Evolutionary conservation across 2,329 filamentous ascomycete species (phyloP).

Genomic region (Penicillium sclerotigenum): DNA sequence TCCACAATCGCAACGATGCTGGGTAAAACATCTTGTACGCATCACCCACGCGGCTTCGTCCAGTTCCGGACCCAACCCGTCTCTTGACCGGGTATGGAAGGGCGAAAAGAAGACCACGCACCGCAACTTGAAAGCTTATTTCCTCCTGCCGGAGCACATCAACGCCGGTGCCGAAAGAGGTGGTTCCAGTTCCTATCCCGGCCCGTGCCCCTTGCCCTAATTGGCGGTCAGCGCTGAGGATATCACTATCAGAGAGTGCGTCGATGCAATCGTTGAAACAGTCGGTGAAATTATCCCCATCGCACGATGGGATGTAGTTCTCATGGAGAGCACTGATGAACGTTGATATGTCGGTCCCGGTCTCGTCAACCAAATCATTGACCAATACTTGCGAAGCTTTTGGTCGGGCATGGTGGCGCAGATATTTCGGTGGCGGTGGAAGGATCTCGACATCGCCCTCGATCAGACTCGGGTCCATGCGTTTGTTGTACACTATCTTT

Average conservation of each 20-base stretch:
- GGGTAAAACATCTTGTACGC: slow-evolving; percentile 92
- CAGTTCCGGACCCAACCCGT: slow-evolving; percentile 41
- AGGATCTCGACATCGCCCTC: slow-evolving; percentile 40
- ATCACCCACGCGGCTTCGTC: slow-evolving; percentile 47
- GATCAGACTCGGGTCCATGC: slow-evolving; percentile 54
- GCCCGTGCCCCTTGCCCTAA: slow-evolving; percentile 38
- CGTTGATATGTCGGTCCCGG: slow-evolving; percentile 84
- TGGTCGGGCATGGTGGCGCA: slow-evolving; percentile 57
- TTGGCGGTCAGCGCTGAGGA: slow-evolving; percentile 66
- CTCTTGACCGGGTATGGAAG: slow-evolving; percentile 81
- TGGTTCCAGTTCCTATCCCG: slow-evolving; percentile 57
- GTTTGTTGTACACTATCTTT: slow-evolving; percentile 95
- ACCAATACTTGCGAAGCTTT: slow-evolving; percentile 64
- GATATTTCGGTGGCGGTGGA: slow-evolving; percentile 59
- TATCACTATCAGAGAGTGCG: slow-evolving; percentile 79
- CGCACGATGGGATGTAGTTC: slow-evolving; percentile 85
- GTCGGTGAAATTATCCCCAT: slow-evolving; percentile 64
- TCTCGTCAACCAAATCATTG: slow-evolving; percentile 83
- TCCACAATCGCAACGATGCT: slow-evolving; percentile 77
- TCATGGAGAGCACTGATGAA: slow-evolving; percentile 90
- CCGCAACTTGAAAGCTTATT: slow-evolving; percentile 86
- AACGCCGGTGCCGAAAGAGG: slow-evolving; percentile 41
- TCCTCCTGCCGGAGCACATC: slow-evolving; percentile 88
- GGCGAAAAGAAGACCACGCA: slow-evolving; percentile 79
- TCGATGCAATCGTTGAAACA: slow-evolving; percentile 83